Evolutionary conservation across 78 protist genomes (phyloP), one percentile per base, ranked within the genome.

Genomic region (Dictyostelium firmibasis): DNA sequence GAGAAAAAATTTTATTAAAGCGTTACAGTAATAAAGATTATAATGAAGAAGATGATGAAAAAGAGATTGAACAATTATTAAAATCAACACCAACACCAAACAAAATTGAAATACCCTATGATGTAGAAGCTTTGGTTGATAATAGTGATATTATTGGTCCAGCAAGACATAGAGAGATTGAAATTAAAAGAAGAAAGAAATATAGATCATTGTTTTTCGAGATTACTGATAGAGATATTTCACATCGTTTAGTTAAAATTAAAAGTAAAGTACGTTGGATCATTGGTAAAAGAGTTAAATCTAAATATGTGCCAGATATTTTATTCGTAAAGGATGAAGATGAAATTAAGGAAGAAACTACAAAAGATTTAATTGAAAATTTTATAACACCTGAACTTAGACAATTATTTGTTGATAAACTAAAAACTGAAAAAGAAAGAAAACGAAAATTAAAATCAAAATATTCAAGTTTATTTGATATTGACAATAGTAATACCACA

Each of bases 271-370:
- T 88, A 7, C 31, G 93, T 47, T 43, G 33, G 27, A 33, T 64
- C 0, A 60, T 88, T 14, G 78, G 64, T 43, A 88, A 88, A 79
- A 88, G 41, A 27, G 83, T 88, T 6, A 77, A 88, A 83, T 25
- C 93, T 8, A 88, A 60, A 79, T 88, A 78, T 43, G 93, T 88
- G 11, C 93, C 93, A 6, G 83, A 88, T 36, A 38, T 88, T 43
- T 88, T 43, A 16, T 88, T 88, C 0, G 35, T 88, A 6, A 57
- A 78, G 10, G 93, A 88, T 67, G 41, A 50, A 53, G 9, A 36
- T 6, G 33, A 53, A 43, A 79, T 38, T 16, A 78, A 79, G 20
- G 75, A 72, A 25, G 86, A 88, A 33, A 33, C 69, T 7, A 3
- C 85, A 5, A 44, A 36, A 20, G 93, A 88, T 20, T 4, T 88